These are phyloP conservation scores for Rhizophora apiculata DNA, from an alignment of 345 rosid species.

Conservation along the genomic window DNA sequence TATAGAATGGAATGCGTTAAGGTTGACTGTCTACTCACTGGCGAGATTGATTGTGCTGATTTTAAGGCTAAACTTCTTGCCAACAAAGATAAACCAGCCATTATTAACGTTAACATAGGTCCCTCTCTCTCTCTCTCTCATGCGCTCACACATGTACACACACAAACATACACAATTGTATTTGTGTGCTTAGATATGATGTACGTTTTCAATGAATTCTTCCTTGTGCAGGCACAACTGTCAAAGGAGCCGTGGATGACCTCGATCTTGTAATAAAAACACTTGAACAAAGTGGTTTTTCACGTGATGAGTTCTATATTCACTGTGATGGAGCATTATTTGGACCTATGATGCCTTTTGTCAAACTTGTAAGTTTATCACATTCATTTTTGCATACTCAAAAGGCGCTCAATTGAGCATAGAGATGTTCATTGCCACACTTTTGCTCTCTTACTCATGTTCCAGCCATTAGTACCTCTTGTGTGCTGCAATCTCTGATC, in stretches of 20 bases:
- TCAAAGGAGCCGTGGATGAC: constrained; percentile 97
- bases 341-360: constrained; percentile 99
- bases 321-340: constrained; percentile 97
- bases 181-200: not conserved
- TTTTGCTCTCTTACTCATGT: too few species aligned
- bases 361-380: constrained; percentile 59
- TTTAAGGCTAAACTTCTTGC: constrained; percentile 59
- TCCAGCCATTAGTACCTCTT: too few species aligned
- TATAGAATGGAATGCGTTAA: constrained; percentile 86
- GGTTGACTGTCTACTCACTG: constrained; percentile 64
- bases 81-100: constrained; percentile 89
- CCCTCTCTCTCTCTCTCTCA: not conserved
- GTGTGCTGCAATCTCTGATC: too few species aligned
- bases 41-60: constrained; percentile 86
- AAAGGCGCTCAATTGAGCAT: not conserved
- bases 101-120: constrained; percentile 93
- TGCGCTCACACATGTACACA: not conserved
- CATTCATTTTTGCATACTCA: not conserved
- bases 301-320: constrained; percentile 75
- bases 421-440: not conserved
- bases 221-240: constrained; percentile 68
- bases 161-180: too few species aligned
- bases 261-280: constrained; percentile 88
- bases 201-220: constrained; percentile 1
- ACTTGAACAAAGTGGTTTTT: constrained; percentile 80